Base-by-base conservation (phyloP, 1,139 yeast species). In the Scheffersomyces insectosa region DNA sequence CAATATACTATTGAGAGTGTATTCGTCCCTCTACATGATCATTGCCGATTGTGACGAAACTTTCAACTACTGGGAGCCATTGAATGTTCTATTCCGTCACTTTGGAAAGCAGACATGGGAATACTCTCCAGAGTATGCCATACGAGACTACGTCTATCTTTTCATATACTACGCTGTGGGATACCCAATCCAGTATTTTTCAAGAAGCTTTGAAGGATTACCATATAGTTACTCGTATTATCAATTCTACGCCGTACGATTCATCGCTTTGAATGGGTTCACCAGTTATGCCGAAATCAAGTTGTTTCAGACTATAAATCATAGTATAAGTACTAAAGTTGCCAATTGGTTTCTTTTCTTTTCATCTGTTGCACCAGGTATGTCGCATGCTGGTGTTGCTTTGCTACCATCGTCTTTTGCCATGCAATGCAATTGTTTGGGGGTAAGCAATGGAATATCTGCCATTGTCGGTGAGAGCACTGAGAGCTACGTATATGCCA, bases 21-120 rank as follows among this genome's bases (percentile, higher is more conserved):
- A 75, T 50, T 75, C 78, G 31, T 80, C 82, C 0, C 54, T 74
- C 12, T 75, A 68, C 55, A 82, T 88, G 63, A 83, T 86, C 34
- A 84, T 89, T 25, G 79, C 91, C 2, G 97, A 89, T 57, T 88
- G 96, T 60, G 97, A 89, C 62, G 66, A 61, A 33, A 76, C 81
- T 0, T 91, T 80, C 75, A 91, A 91, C 58, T 91, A 88, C 65
- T 90, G 91, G 93, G 99, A 91, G 54, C 97, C 99, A 0, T 70
- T 91, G 45, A 93, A 91, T 59, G 73, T 86, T 42, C 56, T 91
- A 32, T 67, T 85, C 3, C 78, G 96, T 51, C 86, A 85, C 2
- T 89, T 88, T 62, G 99, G 98, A 3, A 87, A 89, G 54, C 90
- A 90, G 63, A 91, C 98, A 0, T 91, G 97, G 98, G 98, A 91